Base-by-base conservation (phyloP, 441 rosid genomes). In the Brassica balearica region DNA sequence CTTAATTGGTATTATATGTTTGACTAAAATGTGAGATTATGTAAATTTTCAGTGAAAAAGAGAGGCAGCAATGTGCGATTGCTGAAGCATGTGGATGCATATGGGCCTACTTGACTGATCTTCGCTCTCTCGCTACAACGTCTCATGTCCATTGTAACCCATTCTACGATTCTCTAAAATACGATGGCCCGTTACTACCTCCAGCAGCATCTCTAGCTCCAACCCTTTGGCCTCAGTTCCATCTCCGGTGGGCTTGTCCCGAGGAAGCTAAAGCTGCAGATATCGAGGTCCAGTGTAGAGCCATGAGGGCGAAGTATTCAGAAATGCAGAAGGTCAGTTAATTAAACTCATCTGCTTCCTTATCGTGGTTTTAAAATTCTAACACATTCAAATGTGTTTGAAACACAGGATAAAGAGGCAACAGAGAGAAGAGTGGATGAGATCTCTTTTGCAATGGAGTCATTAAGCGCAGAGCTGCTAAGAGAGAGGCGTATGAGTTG, bases 191-290 rank as follows among this genome's bases (percentile, higher is more conserved):
- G 29, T 86, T 96, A 71, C 70, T 89, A 65, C 97, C 97, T 74
- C 97, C 98, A 6, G 99, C 99, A 20, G 99, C 99, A 82, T 96
- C 98, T 82, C 85, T 96, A 69, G 97, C 99, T 64, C 99, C 98
- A 61, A 92, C 96, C 11, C 82, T 96, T 70, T 96, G 99, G 99
- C 98, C 99, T 10, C 95, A 90, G 69, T 96, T 96, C 85, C 97
- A 94, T 86, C 96, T 96, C 55, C 92, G 99, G 43, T 96, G 99
- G 98, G 92, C 98, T 58, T 96, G 98, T 76, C 98, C 96, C 6
- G 71, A 85, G 11, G 98, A 94, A 87, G 95, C 93, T 81, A 88
- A 87, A 69, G 82, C 91, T 78, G 97, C 96, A 62, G 97, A 92
- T 77, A 84, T 94, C 48, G 97, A 93, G 68, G 89, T 84, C 68